phyloP scores from a whole-genome alignment of 768 basidiomycete genomes.

The Leccinum broughii region DNA sequence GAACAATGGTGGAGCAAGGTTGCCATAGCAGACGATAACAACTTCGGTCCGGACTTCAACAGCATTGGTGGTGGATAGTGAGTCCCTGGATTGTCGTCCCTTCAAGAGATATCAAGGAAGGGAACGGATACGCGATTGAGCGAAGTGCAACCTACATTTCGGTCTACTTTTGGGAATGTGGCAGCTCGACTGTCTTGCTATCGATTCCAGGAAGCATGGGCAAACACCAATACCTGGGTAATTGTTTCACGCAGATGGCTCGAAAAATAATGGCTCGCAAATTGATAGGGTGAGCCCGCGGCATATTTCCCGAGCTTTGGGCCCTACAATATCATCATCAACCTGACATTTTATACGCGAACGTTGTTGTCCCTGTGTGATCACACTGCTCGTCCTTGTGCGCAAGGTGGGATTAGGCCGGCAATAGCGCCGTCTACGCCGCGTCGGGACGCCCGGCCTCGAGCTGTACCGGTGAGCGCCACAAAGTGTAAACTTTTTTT shows the following conservation, averaged over 20 bases:
- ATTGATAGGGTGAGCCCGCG: slow-evolving; percentile 50
- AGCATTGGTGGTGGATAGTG: slow-evolving; percentile 35
- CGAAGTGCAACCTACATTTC: slow-evolving; percentile 32
- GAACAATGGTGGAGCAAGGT: slow-evolving; percentile 33
- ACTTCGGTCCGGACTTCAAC: slow-evolving; percentile 37
- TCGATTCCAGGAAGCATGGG: slow-evolving; percentile 16
- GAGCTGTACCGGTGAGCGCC: slow-evolving; percentile 24
- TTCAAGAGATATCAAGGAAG: neutral
- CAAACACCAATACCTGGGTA: slow-evolving; percentile 23
- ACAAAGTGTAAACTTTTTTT: neutral
- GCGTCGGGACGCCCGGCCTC: slow-evolving; percentile 25
- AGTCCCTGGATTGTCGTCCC: neutral
- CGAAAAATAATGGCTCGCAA: neutral
- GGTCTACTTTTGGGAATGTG: slow-evolving; percentile 41
- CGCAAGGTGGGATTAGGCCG: slow-evolving; percentile 29
- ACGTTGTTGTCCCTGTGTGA: slow-evolving; percentile 9
- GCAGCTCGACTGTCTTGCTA: slow-evolving; percentile 34
- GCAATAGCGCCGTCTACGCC: slow-evolving; percentile 15
- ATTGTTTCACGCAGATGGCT: neutral
- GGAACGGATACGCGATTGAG: slow-evolving; percentile 32
- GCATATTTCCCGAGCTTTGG: slow-evolving; percentile 64
- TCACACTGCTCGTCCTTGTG: neutral
- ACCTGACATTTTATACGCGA: slow-evolving; percentile 16
- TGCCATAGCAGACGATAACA: slow-evolving; percentile 18
- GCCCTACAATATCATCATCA: slow-evolving; percentile 48